Evolutionary conservation across 176 grass and related monocot species (phyloP).

Genomic region (Carex parvula): DNA sequence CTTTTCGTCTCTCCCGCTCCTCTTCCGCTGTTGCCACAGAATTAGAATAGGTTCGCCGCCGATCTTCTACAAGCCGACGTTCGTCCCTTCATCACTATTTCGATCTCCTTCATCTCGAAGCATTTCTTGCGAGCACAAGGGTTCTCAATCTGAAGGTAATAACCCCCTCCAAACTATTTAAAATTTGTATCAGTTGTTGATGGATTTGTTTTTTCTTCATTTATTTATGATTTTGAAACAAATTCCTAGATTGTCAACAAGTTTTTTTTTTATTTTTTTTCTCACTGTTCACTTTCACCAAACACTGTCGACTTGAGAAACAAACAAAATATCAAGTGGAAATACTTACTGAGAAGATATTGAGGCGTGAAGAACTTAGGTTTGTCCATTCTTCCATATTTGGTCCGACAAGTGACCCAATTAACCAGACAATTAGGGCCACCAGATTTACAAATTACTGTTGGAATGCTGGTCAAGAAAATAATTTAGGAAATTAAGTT

Average conservation of each 20-base stretch:
- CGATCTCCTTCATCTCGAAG: not conserved
- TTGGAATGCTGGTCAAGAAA: not conserved
- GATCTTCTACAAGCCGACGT: not conserved
- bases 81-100: not conserved
- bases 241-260: not conserved
- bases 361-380: conserved; percentile 60
- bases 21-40: not conserved
- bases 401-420: too few species aligned
- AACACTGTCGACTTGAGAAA: not conserved
- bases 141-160: not conserved
- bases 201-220: not conserved
- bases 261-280: not conserved
- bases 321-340: not conserved
- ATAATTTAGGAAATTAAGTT: not conserved
- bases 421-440: too few species aligned
- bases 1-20: not conserved
- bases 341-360: conserved; percentile 69
- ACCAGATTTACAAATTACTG: conserved; percentile 37
- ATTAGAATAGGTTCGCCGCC: not conserved
- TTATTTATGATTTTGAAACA: not conserved
- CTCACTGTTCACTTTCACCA: not conserved
- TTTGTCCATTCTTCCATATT: conserved; percentile 40
- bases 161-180: not conserved
- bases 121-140: not conserved
- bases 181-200: not conserved